Evolutionary conservation across 1,284 basidiomycete genomes (phyloP).

Genomic region (Moniliella sp.): DNA sequence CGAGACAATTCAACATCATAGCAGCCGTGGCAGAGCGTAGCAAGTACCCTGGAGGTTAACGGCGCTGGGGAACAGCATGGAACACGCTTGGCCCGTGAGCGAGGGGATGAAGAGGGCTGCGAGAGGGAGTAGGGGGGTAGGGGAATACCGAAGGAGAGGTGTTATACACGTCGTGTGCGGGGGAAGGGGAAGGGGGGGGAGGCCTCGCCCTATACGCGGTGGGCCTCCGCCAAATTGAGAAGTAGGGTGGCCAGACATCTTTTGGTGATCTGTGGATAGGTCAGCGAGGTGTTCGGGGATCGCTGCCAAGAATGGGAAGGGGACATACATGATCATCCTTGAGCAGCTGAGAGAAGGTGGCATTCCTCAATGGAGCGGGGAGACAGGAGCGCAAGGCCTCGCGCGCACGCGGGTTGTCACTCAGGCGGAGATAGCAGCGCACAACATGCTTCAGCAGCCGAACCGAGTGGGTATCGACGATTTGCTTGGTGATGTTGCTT

Average conservation of each 20-base stretch:
- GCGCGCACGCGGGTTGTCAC: slow-evolving; percentile 84
- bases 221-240: slow-evolving; percentile 60
- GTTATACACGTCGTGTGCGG: too few relatives aligned
- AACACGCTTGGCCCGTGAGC: too few relatives aligned
- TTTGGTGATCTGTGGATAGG: slow-evolving; percentile 31
- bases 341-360: slow-evolving; percentile 70
- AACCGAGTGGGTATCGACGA: slow-evolving; percentile 73
- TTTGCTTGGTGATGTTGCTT: slow-evolving; percentile 82
- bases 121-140: too few relatives aligned
- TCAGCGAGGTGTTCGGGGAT: too few relatives aligned
- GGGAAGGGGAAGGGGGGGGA: too few relatives aligned
- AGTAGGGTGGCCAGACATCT: slow-evolving; percentile 82
- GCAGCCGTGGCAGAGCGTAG: too few relatives aligned
- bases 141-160: too few relatives aligned
- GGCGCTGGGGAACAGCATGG: too few relatives aligned
- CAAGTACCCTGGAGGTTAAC: too few relatives aligned
- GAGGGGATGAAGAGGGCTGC: too few relatives aligned
- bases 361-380: slow-evolving; percentile 83
- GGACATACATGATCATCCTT: slow-evolving; percentile 42
- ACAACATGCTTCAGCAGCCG: slow-evolving; percentile 92
- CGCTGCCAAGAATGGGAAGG: slow-evolving; percentile 64
- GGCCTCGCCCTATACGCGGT: too few relatives aligned
- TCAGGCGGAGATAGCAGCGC: slow-evolving; percentile 79
- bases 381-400: slow-evolving; percentile 87
- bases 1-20: too few relatives aligned